Base-by-base conservation (phyloP, 169 alveolate genomes). In the Plasmodium fragile region DNA sequence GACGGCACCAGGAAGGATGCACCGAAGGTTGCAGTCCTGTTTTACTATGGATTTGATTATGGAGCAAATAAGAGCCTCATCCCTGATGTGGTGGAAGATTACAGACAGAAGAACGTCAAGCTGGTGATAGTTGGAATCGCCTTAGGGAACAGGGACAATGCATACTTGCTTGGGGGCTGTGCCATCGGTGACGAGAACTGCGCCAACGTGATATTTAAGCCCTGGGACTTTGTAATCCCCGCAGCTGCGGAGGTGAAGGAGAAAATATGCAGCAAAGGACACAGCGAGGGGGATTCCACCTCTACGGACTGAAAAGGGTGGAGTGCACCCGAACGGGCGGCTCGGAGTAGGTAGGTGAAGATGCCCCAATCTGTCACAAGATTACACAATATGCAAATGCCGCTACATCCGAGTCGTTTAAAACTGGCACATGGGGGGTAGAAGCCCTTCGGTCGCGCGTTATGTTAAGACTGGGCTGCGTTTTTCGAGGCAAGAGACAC, bases 201-300 rank as follows among this genome's bases (percentile, higher is more conserved):
- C 43, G 71, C 59, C 25, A 85, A 85, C 65, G 85, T 73, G 11
- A 53, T 85, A 45, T 75, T 85, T 55, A 30, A 85, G 65, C 93
- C 93, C 4, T 85, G 93, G 93, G 93, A 85, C 69, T 85, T 73
- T 75, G 93, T 85, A 34, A 85, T 85, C 18, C 85, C 85, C 13
- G 93, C 93, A 11, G 93, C 93, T n/a, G 93, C 34, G 80, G 70
- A 85, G 18, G 93, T 85, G 59, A 72, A 85, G 32, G 81, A 8
- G 41, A 85, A 52, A 75, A 85, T 85, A 73, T 85, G 93, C 55
- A 55, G 55, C 75, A 84, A 84, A 22, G 30, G 77, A 25, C 6
- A 83, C 13, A 30, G 41, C 34, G 32, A 22, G 13, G 73, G 7
- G 1, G 73, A 2, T 25, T 18, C 25, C 13, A 16, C 73, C 36